A percentile compares a stretch with the other conserved stretches of the same genome.
Conservation (phyloP, 306 rosid species). For the Ammopiptanthus mongolicus region DNA sequence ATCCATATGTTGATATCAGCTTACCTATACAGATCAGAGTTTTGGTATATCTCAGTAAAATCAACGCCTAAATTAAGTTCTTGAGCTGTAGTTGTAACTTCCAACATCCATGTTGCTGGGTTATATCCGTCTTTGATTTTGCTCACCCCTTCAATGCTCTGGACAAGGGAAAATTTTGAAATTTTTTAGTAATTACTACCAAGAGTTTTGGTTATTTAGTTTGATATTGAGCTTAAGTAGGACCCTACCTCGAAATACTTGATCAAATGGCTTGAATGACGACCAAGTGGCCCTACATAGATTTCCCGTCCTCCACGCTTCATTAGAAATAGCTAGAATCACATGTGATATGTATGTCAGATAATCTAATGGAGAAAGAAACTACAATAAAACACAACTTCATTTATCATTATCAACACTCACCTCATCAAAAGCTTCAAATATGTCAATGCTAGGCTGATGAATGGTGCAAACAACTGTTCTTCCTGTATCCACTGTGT, state of each 20-base stretch:
- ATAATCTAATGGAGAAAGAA: neutral
- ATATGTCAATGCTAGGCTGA: constrained; percentile 90
- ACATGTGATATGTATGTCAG: neutral
- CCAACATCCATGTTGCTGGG: constrained; percentile 95
- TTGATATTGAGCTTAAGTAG: neutral
- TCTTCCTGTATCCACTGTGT: constrained; percentile 85
- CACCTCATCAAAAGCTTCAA: constrained; percentile 76
- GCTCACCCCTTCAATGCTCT: constrained; percentile 52
- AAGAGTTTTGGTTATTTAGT: neutral
- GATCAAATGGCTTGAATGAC: constrained; percentile 51
- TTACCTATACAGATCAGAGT: constrained; percentile 56
- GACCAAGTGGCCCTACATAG: constrained; percentile 73
- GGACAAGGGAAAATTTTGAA: neutral
- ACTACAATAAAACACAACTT: neutral
- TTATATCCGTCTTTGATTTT: constrained; percentile 79
- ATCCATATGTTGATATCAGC: neutral
- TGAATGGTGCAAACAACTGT: constrained; percentile 93
- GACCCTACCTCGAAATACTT: constrained; percentile 48
- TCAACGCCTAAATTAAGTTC: constrained; percentile 53
- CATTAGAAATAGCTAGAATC: constrained; percentile 50
- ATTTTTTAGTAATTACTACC: neutral
- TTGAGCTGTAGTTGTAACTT: constrained; percentile 56
- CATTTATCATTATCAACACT: neutral
- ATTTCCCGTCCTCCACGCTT: constrained; percentile 76
- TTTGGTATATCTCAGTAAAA: constrained; percentile 50